A percentile compares a stretch with the other conserved stretches of the same genome.
phyloP scores from a whole-genome alignment of 352 stramenopile genomes.

The Phytophthora boehmeriae region DNA sequence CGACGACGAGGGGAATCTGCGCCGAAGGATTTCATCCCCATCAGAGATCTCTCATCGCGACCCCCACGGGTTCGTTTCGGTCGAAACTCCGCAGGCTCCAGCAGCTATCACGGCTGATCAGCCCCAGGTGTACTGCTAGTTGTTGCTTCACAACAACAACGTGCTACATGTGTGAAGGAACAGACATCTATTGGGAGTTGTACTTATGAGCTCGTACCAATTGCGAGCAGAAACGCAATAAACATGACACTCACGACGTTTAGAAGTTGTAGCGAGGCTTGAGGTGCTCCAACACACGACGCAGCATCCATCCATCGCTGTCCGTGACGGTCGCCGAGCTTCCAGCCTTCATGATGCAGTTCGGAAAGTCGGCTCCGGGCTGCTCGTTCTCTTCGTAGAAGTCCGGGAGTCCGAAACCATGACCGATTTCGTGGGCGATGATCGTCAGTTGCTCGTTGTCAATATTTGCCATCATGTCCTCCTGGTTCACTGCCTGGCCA shows the following conservation, averaged over 20 bases:
- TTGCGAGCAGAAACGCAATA: neutral
- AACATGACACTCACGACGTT: neutral
- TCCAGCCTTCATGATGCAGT: conserved; percentile 8
- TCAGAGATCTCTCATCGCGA: neutral
- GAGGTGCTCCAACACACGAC: conserved; percentile 10
- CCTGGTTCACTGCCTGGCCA: conserved; percentile 19
- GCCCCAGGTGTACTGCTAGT: conserved; percentile 17
- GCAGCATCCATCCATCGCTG: conserved; percentile 22
- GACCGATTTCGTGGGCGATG: conserved; percentile 34
- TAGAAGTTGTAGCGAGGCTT: conserved; percentile 19
- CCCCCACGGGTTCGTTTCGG: conserved; percentile 8
- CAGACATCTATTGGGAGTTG: neutral
- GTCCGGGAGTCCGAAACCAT: conserved; percentile 16
- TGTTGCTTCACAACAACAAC: neutral
- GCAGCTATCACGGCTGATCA: conserved; percentile 1
- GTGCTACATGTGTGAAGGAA: too few species aligned
- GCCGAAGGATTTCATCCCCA: conserved; percentile 26
- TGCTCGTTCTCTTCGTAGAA: conserved; percentile 16
- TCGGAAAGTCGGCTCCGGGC: conserved; percentile 4
- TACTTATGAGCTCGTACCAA: neutral
- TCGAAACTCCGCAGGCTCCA: conserved; percentile 12
- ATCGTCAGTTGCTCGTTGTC: conserved; percentile 26
- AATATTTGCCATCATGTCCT: conserved; percentile 25
- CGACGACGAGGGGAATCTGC: conserved; percentile 53
- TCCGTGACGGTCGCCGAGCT: conserved; percentile 12